phyloP scores from a whole-genome alignment of 2,329 filamentous ascomycete genomes.

The Colletotrichum viniferum region DNA sequence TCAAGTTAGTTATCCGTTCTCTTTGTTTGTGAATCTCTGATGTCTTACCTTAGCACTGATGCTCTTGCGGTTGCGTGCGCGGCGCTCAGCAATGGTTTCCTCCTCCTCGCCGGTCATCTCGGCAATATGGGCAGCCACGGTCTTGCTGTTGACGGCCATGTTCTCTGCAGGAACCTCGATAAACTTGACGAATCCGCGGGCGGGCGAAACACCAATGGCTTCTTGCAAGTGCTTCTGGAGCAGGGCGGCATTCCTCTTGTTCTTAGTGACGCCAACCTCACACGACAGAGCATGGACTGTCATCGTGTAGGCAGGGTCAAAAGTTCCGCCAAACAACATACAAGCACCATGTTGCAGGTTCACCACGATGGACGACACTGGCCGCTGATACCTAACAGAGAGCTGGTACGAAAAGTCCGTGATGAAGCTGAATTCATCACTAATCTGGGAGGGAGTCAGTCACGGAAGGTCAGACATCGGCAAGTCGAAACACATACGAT shows the following conservation, averaged over 20 bases:
- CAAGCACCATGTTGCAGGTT: constrained; percentile 77
- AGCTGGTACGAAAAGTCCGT: constrained; percentile 76
- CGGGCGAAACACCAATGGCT: constrained; percentile 66
- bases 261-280: constrained; percentile 74
- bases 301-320: constrained; percentile 81
- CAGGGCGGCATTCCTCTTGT: constrained; percentile 80
- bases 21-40: background rate
- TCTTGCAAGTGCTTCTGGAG: constrained; percentile 79
- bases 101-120: constrained; percentile 44
- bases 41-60: constrained; percentile 38
- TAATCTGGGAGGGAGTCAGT: constrained; percentile 54
- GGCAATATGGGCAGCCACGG: constrained; percentile 70
- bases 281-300: constrained; percentile 73
- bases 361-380: constrained; percentile 75
- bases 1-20: background rate
- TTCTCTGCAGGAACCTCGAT: constrained; percentile 72
- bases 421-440: constrained; percentile 77
- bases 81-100: constrained; percentile 14
- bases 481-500: constrained; percentile 51
- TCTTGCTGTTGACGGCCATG: constrained; percentile 73
- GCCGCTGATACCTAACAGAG: constrained; percentile 75
- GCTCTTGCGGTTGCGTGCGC: constrained; percentile 32
- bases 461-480: background rate
- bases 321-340: constrained; percentile 75
- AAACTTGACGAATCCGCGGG: constrained; percentile 77